These are phyloP conservation scores for Polyporus tsugae DNA, from an alignment of 1,284 basidiomycete species.

Conservation along the genomic window DNA sequence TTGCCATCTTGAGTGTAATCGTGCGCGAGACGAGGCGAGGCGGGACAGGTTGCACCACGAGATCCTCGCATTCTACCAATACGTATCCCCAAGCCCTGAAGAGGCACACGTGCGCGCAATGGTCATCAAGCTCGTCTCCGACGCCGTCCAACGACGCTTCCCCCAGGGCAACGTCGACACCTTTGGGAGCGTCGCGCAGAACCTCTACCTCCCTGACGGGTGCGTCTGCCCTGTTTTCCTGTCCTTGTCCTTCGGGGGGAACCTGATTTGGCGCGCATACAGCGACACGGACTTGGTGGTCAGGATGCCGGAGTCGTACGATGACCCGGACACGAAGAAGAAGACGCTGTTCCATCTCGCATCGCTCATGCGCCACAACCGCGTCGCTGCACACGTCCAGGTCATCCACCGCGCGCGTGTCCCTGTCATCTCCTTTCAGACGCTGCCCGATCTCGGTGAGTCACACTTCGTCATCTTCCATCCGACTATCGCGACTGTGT, in stretches of 20 bases:
- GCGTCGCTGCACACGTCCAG: conserved; percentile 47
- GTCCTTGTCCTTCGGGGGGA: background rate
- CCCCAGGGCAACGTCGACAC: conserved; percentile 32
- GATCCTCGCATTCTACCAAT: conserved; percentile 46
- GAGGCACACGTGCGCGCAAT: conserved; percentile 37
- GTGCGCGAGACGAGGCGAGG: conserved; percentile 3
- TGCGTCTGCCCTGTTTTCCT: conserved; percentile 19
- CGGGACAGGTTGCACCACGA: conserved; percentile 68
- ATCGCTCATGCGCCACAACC: conserved; percentile 39
- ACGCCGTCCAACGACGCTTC: conserved; percentile 37
- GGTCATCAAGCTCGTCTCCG: conserved; percentile 36
- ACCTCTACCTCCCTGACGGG: conserved; percentile 43
- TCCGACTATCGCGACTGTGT: too few relatives aligned
- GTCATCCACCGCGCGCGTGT: conserved; percentile 65
- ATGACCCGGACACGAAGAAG: conserved; percentile 32
- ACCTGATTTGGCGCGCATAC: background rate
- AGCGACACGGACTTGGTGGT: conserved; percentile 50
- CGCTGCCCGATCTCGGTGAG: conserved; percentile 49
- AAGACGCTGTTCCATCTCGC: conserved; percentile 41
- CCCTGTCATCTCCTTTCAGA: conserved; percentile 66
- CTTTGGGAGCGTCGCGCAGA: conserved; percentile 43
- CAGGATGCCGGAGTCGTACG: conserved; percentile 31
- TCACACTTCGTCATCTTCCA: background rate
- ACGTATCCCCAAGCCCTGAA: conserved; percentile 38
- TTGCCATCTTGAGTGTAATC: too few relatives aligned